Conservation (phyloP, 2,329 filamentous ascomycete species). For the Venturiaceae sp. region DNA sequence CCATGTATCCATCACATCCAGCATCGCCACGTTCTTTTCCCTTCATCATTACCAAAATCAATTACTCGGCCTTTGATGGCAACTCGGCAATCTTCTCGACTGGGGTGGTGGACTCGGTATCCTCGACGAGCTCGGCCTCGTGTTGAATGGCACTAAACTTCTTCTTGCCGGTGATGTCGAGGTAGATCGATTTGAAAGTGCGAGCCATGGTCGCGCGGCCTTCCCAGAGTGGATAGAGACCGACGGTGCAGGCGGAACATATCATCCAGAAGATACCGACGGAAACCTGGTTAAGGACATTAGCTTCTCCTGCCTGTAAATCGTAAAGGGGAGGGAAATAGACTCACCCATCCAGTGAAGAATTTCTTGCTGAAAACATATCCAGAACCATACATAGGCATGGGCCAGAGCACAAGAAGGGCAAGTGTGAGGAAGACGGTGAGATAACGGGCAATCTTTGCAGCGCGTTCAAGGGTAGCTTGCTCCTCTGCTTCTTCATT, state of each 20-base stretch:
- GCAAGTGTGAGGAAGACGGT: constrained; percentile 58
- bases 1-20: no score
- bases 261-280: constrained; percentile 66
- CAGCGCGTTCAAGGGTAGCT: constrained; percentile 30
- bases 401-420: constrained; percentile 77
- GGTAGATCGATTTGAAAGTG: constrained; percentile 51
- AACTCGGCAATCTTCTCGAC: constrained; percentile 10
- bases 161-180: constrained; percentile 43
- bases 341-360: constrained; percentile 81
- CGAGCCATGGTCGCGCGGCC: constrained; percentile 57
- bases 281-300: neutral
- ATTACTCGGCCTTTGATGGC: no score
- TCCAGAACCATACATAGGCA: constrained; percentile 75
- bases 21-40: no score
- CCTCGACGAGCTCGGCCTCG: constrained; percentile 21
- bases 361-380: constrained; percentile 78
- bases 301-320: neutral
- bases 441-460: constrained; percentile 43
- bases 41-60: no score
- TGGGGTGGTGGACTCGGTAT: constrained; percentile 11
- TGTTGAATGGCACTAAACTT: constrained; percentile 9
- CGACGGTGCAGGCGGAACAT: constrained; percentile 61
- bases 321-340: neutral
- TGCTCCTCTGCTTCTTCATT: constrained; percentile 33
- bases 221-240: constrained; percentile 73